Percentiles rank a stretch among this genome's conserved stretches.
phyloP scores from a whole-genome alignment of 495 filamentous ascomycete species.

The Astrothelium subdiscretum region DNA sequence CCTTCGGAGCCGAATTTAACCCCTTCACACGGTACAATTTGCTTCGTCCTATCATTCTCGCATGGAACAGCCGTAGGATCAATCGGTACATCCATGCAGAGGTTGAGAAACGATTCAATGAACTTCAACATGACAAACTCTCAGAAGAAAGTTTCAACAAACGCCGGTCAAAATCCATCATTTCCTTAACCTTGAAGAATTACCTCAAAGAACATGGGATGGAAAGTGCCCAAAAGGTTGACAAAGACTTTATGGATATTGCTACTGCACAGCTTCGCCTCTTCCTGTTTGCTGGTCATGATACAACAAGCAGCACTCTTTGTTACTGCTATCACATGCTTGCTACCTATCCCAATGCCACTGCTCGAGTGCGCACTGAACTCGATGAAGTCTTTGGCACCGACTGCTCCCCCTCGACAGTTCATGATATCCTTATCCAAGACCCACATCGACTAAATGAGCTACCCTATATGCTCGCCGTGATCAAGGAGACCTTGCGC shows the following conservation, averaged over 20 bases:
- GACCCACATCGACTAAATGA: slow-evolving; percentile 16
- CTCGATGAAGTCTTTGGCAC: slow-evolving; percentile 28
- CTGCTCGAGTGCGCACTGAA: slow-evolving; percentile 26
- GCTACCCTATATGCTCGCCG: slow-evolving; percentile 23
- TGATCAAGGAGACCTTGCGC: slow-evolving; percentile 21
- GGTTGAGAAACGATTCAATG: slow-evolving; percentile 23
- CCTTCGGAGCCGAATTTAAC: background rate
- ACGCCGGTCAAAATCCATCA: slow-evolving; percentile 18
- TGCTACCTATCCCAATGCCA: slow-evolving; percentile 23
- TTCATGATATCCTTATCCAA: slow-evolving; percentile 7
- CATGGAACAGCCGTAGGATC: slow-evolving; percentile 14
- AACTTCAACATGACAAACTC: background rate
- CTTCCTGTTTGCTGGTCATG: slow-evolving; percentile 37
- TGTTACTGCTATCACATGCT: slow-evolving; percentile 32
- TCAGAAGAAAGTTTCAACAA: background rate
- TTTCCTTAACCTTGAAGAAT: slow-evolving; percentile 28
- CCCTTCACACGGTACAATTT: background rate
- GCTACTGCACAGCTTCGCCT: slow-evolving; percentile 23
- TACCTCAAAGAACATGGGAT: slow-evolving; percentile 18
- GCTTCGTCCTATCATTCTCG: background rate
- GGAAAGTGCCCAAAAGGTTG: background rate
- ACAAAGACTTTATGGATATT: slow-evolving; percentile 19
- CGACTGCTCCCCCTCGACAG: slow-evolving; percentile 5
- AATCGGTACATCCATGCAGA: slow-evolving; percentile 19
- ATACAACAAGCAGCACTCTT: slow-evolving; percentile 33